These are phyloP conservation scores for Rhexocercosporidium sp. DNA, from an alignment of 2,329 filamentous ascomycete genomes.

Conservation along the genomic window DNA sequence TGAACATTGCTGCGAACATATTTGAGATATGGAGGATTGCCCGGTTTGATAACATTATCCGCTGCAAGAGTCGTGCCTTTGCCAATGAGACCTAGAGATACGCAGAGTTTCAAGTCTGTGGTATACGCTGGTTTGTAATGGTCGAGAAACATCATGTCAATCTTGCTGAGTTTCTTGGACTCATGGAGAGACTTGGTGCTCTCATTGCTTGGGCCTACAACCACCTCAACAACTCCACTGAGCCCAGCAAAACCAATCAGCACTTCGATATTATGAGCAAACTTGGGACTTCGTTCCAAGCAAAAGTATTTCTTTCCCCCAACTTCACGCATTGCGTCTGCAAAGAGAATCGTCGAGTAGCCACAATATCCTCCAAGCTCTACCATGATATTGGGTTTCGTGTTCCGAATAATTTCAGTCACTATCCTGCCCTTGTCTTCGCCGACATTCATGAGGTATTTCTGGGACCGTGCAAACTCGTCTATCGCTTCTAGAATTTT, in stretches of 20 bases:
- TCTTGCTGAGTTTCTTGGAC: constrained; percentile 34
- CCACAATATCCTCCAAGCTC: constrained; percentile 84
- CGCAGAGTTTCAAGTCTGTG: constrained; percentile 76
- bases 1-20: constrained; percentile 70
- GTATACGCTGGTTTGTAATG: constrained; percentile 81
- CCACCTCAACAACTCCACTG: constrained; percentile 69
- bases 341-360: constrained; percentile 81
- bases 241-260: constrained; percentile 78
- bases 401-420: constrained; percentile 67
- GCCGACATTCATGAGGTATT: constrained; percentile 83
- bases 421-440: constrained; percentile 76
- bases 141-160: constrained; percentile 66
- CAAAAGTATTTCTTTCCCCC: constrained; percentile 72
- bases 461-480: constrained; percentile 66
- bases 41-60: constrained; percentile 74
- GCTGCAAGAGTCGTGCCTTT: constrained; percentile 68
- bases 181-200: constrained; percentile 67
- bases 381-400: constrained; percentile 72
- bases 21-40: constrained; percentile 71
- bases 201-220: constrained; percentile 72
- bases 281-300: constrained; percentile 76
- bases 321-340: constrained; percentile 64
- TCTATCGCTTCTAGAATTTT: constrained; percentile 73
- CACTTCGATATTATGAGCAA: constrained; percentile 70
- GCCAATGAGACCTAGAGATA: constrained; percentile 68